Conservation (phyloP, 768 basidiomycete genomes). For the Amanita molliuscula region DNA sequence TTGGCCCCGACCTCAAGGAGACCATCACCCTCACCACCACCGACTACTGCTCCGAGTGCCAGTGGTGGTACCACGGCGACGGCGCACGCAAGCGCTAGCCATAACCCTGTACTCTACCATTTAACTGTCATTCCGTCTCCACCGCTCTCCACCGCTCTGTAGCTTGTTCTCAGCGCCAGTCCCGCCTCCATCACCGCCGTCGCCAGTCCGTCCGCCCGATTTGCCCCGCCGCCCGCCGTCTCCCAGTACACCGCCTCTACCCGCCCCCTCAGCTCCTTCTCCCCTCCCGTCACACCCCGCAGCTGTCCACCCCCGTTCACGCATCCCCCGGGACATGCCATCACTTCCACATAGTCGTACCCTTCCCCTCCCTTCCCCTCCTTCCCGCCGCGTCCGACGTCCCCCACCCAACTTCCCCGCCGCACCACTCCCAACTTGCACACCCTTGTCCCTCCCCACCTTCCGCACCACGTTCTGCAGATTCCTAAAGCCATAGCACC, state of each 20-base stretch:
- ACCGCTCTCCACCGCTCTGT: conserved; percentile 80
- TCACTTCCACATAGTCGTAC: conserved; percentile 93
- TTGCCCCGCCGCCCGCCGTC: conserved; percentile 6
- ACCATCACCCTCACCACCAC: conserved; percentile 38
- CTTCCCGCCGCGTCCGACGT: conserved; percentile 15
- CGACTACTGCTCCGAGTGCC: conserved; percentile 48
- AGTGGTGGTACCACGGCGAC: conserved; percentile 45
- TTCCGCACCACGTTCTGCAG: conserved; percentile 94
- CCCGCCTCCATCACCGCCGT: conserved; percentile 22
- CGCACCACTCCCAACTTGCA: conserved; percentile 46
- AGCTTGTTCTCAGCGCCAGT: conserved; percentile 57
- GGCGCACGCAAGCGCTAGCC: conserved; percentile 23
- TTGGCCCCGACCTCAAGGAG: conserved; percentile 62
- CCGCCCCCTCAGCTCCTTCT: conserved; percentile 69
- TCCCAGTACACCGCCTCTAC: conserved; percentile 85
- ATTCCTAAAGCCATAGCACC: conserved; percentile 96
- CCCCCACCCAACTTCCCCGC: conserved; percentile 20
- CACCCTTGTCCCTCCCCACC: conserved; percentile 76
- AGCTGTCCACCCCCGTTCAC: conserved; percentile 96
- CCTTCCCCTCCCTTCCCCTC: conserved; percentile 24
- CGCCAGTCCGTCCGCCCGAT: conserved; percentile 9
- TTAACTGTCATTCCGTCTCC: conserved; percentile 68
- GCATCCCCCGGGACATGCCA: conserved; percentile 98
- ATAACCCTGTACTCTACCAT: conserved; percentile 31
- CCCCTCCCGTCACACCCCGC: conserved; percentile 41